These are phyloP conservation scores for Hebeloma cylindrosporum DNA, from an alignment of 768 basidiomycete genomes.

Conservation along the genomic window DNA sequence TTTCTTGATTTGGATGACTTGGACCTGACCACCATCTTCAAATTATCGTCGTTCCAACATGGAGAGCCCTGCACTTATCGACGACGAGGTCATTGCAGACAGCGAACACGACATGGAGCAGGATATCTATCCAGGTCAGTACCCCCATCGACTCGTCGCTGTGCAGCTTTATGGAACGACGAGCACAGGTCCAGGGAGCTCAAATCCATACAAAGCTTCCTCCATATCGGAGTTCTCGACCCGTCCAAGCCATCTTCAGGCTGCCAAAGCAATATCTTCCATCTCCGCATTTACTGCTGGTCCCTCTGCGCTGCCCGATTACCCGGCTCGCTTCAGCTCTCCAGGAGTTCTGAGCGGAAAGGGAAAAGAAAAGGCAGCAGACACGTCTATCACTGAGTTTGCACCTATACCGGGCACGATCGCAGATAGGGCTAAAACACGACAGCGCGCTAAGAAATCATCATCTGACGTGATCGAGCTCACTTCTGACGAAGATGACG, in stretches of 20 bases:
- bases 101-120: conserved; percentile 34
- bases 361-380: conserved; percentile 1
- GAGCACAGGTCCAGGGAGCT: too few relatives aligned
- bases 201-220: conserved; percentile 11
- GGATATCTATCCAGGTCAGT: conserved; percentile 3
- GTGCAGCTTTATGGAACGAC: too few relatives aligned
- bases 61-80: conserved; percentile 10
- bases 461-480: conserved; percentile 44
- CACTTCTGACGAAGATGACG: conserved; percentile 42
- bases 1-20: neutral
- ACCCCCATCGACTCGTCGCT: too few relatives aligned
- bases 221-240: conserved; percentile 18
- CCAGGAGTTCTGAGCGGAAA: neutral
- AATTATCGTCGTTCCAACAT: conserved; percentile 10
- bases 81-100: conserved; percentile 49
- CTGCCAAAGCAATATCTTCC: conserved; percentile 3
- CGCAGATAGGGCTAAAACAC: conserved; percentile 61
- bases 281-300: conserved; percentile 22
- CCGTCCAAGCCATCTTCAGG: neutral
- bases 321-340: neutral
- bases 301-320: conserved; percentile 2
- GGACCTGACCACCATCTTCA: conserved; percentile 3
- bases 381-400: conserved; percentile 10
- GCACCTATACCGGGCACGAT: conserved; percentile 31
- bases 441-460: conserved; percentile 38